phyloP scores from a whole-genome alignment of 1,139 yeast species.

The Saccharomyces hybrid region DNA sequence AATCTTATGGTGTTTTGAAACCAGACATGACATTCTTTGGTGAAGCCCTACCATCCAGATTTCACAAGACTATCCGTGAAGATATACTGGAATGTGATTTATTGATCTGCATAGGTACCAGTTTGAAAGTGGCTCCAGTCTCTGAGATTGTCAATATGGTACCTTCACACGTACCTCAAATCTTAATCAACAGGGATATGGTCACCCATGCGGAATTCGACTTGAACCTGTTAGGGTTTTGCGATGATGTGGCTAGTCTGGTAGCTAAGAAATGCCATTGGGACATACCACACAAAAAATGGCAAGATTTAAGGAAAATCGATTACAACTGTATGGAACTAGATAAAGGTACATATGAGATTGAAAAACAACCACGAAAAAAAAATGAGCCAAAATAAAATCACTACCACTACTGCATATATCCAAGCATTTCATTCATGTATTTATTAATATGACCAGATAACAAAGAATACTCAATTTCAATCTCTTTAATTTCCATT shows the following conservation, averaged over 20 bases:
- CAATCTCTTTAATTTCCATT: conserved; percentile 23
- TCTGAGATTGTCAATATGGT: conserved; percentile 74
- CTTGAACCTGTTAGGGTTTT: conserved; percentile 67
- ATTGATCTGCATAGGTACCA: conserved; percentile 83
- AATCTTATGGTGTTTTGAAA: conserved; percentile 72
- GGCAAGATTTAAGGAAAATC: conserved; percentile 21
- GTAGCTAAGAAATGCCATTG: conserved; percentile 56
- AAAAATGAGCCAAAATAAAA: not conserved
- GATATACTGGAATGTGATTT: conserved; percentile 69
- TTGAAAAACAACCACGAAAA: not conserved
- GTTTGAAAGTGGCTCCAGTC: conserved; percentile 94
- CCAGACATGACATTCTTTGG: conserved; percentile 96
- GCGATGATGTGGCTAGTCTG: conserved; percentile 78
- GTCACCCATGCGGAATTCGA: conserved; percentile 75
- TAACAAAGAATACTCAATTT: conserved; percentile 23
- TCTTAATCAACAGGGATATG: conserved; percentile 72
- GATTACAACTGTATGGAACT: conserved; percentile 17
- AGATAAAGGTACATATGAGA: conserved; percentile 25
- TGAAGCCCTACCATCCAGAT: conserved; percentile 67
- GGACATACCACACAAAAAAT: conserved; percentile 52
- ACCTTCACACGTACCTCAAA: conserved; percentile 67
- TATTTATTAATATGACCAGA: conserved; percentile 25
- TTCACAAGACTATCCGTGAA: conserved; percentile 51
- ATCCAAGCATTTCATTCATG: conserved; percentile 22
- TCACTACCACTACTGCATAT: conserved; percentile 6